phyloP scores from a whole-genome alignment of 352 stramenopile species.

The Pythium angustatum region DNA sequence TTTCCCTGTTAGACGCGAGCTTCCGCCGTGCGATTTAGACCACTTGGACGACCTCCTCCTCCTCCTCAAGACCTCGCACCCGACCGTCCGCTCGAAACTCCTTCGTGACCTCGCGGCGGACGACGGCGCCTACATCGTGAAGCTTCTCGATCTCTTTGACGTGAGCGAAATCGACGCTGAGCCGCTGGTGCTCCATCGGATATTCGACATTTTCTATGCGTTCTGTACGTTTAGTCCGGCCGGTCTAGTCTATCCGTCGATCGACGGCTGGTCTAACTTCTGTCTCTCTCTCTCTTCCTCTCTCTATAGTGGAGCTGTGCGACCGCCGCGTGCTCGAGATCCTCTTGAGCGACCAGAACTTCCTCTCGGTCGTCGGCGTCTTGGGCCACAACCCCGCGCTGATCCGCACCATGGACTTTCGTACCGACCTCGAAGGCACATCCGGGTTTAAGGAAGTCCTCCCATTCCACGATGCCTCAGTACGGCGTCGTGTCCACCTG shows the following conservation, averaged over 20 bases:
- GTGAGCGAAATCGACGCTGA: slow-evolving; percentile 68
- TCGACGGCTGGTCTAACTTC: neutral
- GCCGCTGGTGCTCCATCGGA: slow-evolving; percentile 52
- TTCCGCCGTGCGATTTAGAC: slow-evolving; percentile 67
- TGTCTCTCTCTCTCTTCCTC: slow-evolving; percentile 5
- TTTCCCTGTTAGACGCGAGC: slow-evolving; percentile 38
- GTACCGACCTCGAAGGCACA: slow-evolving; percentile 56
- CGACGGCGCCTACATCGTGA: slow-evolving; percentile 71
- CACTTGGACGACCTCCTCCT: slow-evolving; percentile 65
- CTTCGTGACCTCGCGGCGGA: slow-evolving; percentile 49
- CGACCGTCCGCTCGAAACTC: slow-evolving; percentile 52
- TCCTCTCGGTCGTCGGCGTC: slow-evolving; percentile 79
- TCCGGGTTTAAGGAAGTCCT: slow-evolving; percentile 78
- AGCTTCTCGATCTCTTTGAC: slow-evolving; percentile 75
- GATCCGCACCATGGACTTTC: slow-evolving; percentile 77
- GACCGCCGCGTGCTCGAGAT: slow-evolving; percentile 68
- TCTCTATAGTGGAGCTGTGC: slow-evolving; percentile 67
- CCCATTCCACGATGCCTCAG: slow-evolving; percentile 53
- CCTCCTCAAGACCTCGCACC: slow-evolving; percentile 59
- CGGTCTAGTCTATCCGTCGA: too few species aligned
- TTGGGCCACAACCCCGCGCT: slow-evolving; percentile 80
- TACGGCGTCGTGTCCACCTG: slow-evolving; percentile 78
- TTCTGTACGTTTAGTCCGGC: slow-evolving; percentile 56
- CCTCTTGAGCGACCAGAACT: slow-evolving; percentile 73
- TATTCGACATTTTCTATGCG: slow-evolving; percentile 80